Base-by-base conservation (phyloP, 768 basidiomycete genomes). In the Bullera alba region DNA sequence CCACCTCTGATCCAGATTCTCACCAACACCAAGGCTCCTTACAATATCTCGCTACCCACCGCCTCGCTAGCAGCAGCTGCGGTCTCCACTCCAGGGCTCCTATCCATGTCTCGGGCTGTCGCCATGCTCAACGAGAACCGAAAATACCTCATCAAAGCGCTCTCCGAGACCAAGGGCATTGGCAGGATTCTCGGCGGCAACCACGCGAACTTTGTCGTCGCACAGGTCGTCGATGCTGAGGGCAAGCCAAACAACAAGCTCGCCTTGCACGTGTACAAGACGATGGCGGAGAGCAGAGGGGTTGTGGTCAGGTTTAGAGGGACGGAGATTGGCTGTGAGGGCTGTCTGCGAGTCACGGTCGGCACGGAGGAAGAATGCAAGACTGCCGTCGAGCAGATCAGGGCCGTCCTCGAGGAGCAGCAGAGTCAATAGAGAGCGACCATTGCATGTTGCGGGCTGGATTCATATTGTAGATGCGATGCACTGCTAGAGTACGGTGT, bases 21-120 rank as follows among this genome's bases (percentile, higher is more conserved):
- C 46, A 80, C 82, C 52, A 97, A 97, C 71, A 86, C 92, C 23
- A 99, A 99, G 71, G 95, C 93, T 0, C 95, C 95, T 0, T 99
- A 97, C 77, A 96, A 95, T 72, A 82, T 99, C 58, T 92, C 91
- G 15, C 79, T 84, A 0, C 91, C 91, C 0, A 89, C 89, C 5
- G 88, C 93, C 12, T 74, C 81, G 25, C 80, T 96, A 21, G 92
- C 90, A 0, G 71, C 83, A 15, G 77, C 84, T 8, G 89, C 93
- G 0, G 80, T 96, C 26, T 80, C 86, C 0, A 78, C 82, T 2
- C 63, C 72, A 16, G 83, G 86, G 2, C 58, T 95, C 12, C 52
- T 72, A 0, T 55, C 69, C 16, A 91, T 91, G 85, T 77, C 76
- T n/a, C 34, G 63, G 37, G 87, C 88, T 67, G 76, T 86, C 6